phyloP scores from a whole-genome alignment of 2,329 filamentous ascomycete genomes.

The Colletotrichum liriopes region DNA sequence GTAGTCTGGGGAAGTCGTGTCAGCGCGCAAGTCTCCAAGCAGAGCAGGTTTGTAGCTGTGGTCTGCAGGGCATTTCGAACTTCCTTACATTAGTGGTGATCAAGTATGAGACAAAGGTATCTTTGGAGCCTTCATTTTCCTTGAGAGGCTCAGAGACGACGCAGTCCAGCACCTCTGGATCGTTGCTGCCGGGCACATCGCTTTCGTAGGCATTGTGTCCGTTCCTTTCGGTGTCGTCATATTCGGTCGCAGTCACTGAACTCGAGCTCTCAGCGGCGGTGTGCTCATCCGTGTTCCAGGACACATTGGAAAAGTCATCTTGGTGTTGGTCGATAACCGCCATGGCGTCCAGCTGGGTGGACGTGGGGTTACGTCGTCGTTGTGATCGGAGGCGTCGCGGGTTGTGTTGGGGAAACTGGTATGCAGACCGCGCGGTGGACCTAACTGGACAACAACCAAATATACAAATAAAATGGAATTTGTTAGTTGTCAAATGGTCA shows the following conservation, averaged over 20 bases:
- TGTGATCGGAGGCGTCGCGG: constrained; percentile 7
- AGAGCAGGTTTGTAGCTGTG: background rate
- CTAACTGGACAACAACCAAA: background rate
- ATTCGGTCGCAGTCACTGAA: constrained; percentile 47
- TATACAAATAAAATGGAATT: background rate
- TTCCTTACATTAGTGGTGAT: constrained; percentile 85
- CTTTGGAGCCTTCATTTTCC: constrained; percentile 96
- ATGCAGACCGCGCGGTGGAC: constrained; percentile 3
- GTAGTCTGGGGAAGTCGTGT: constrained; percentile 78
- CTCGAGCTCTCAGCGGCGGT: constrained; percentile 46
- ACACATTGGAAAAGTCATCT: constrained; percentile 86
- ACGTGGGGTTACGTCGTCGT: constrained; percentile 43
- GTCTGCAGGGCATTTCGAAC: constrained; percentile 21
- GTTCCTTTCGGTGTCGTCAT: constrained; percentile 41
- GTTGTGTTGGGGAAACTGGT: background rate
- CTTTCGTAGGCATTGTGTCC: constrained; percentile 63
- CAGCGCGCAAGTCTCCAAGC: constrained; percentile 18
- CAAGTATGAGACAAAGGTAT: constrained; percentile 95
- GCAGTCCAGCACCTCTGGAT: constrained; percentile 84
- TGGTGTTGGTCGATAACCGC: constrained; percentile 63
- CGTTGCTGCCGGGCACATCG: constrained; percentile 70
- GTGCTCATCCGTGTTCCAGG: constrained; percentile 78
- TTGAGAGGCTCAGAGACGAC: constrained; percentile 88
- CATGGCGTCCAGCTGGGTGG: constrained; percentile 50
- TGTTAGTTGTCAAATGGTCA: background rate